These are phyloP conservation scores for Acanthochlamys bracteata DNA, from an alignment of 106 monocot genomes.

Conservation along the genomic window DNA sequence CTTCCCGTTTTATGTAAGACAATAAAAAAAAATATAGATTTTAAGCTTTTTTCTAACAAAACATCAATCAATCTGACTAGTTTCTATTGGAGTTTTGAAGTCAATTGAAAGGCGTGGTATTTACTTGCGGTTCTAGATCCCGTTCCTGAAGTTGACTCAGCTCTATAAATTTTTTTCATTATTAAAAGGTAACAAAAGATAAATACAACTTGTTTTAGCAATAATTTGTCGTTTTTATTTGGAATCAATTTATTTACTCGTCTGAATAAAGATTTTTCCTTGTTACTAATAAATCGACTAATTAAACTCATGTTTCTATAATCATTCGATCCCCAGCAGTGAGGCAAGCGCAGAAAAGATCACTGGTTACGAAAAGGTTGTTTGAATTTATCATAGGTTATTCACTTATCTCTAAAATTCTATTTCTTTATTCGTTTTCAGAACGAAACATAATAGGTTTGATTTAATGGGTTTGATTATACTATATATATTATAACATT, in stretches of 20 bases:
- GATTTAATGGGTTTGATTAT: too few species aligned
- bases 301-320: constrained; percentile 19
- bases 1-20: too few species aligned
- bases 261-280: constrained; percentile 14
- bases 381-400: constrained; percentile 1
- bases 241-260: not conserved
- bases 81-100: too few species aligned
- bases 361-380: constrained; percentile 6
- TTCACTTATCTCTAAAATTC: not conserved
- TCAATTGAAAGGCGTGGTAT: too few species aligned
- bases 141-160: too few species aligned
- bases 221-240: not conserved
- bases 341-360: constrained; percentile 11
- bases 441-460: too few species aligned
- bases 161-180: too few species aligned
- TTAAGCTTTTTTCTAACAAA: too few species aligned
- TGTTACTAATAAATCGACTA: constrained; percentile 14
- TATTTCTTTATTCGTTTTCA: constrained; percentile 1
- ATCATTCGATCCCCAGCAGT: constrained; percentile 6
- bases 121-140: too few species aligned
- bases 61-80: too few species aligned
- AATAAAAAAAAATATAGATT: too few species aligned
- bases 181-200: not conserved
- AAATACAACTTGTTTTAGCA: not conserved
- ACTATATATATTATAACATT: too few species aligned